Evolutionary conservation across 768 basidiomycete species (phyloP).

Genomic region (Tylopilus subfusipes): DNA sequence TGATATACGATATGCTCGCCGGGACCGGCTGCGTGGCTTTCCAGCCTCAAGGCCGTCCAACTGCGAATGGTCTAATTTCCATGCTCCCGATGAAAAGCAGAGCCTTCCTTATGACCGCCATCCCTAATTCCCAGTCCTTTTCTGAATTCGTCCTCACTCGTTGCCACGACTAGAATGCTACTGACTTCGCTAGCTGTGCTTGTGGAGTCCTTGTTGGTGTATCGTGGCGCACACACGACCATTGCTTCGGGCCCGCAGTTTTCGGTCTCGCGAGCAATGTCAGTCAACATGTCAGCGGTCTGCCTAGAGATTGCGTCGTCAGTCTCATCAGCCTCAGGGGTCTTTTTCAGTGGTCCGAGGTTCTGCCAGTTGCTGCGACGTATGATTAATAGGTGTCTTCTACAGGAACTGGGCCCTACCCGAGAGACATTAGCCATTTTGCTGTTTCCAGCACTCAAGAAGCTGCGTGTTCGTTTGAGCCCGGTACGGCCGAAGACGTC

Average conservation of each 20-base stretch:
- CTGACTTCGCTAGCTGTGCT: slow-evolving; percentile 8
- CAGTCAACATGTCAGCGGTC: slow-evolving; percentile 8
- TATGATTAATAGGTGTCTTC: slow-evolving; percentile 7
- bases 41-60: slow-evolving; percentile 11
- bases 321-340: slow-evolving; percentile 18
- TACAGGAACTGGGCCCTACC: slow-evolving; percentile 32
- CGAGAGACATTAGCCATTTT: slow-evolving; percentile 46
- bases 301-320: slow-evolving; percentile 22
- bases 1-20: slow-evolving; percentile 1
- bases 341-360: slow-evolving; percentile 22
- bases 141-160: neutral
- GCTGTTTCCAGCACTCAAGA: slow-evolving; percentile 44
- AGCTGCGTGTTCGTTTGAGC: slow-evolving; percentile 54
- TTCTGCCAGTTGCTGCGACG: neutral
- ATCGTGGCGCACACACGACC: neutral
- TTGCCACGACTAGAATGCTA: slow-evolving; percentile 1
- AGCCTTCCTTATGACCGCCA: slow-evolving; percentile 1
- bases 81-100: slow-evolving; percentile 9
- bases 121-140: slow-evolving; percentile 2
- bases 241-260: neutral
- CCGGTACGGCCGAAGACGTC: slow-evolving; percentile 53
- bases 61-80: slow-evolving; percentile 1
- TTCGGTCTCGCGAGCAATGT: neutral
- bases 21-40: neutral
- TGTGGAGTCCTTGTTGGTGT: slow-evolving; percentile 6